These are phyloP conservation scores for Dactylis glomerata DNA, from an alignment of 176 grass and related monocot species.

Conservation along the genomic window DNA sequence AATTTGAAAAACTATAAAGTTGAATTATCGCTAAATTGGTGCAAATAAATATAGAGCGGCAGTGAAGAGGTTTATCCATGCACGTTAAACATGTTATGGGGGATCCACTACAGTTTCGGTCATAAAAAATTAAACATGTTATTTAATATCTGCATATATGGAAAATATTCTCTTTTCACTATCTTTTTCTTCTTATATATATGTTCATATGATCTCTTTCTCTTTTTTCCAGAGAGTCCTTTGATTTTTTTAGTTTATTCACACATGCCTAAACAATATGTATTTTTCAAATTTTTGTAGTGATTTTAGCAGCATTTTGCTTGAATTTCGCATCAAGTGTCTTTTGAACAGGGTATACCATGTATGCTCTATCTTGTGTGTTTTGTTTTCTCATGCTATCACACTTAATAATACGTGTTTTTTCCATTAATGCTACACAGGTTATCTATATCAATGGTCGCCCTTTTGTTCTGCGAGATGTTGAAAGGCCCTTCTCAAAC, in stretches of 20 bases:
- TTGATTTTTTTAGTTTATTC: slow-evolving; percentile 5
- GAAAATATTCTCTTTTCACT: background rate
- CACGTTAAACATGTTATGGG: background rate
- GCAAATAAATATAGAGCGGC: background rate
- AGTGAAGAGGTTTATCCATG: background rate
- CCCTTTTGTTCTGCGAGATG: slow-evolving; percentile 94
- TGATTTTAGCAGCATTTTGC: background rate
- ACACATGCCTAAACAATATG: slow-evolving; percentile 11
- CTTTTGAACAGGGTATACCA: slow-evolving; percentile 1
- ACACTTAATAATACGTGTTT: slow-evolving; percentile 5
- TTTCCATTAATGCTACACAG: slow-evolving; percentile 44
- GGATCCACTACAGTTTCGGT: background rate
- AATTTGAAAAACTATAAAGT: background rate
- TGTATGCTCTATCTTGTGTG: slow-evolving; percentile 19
- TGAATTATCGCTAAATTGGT: background rate
- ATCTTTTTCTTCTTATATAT: background rate
- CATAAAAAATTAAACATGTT: background rate
- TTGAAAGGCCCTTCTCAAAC: slow-evolving; percentile 97
- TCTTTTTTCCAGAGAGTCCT: background rate
- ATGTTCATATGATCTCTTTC: background rate
- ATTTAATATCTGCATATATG: background rate
- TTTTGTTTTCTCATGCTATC: background rate
- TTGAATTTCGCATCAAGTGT: background rate
- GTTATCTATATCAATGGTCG: slow-evolving; percentile 90
- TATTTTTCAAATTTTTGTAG: slow-evolving; percentile 12